These are phyloP conservation scores for Zoysia matrella DNA, from an alignment of 202 grass and related monocot genomes.

Conservation along the genomic window DNA sequence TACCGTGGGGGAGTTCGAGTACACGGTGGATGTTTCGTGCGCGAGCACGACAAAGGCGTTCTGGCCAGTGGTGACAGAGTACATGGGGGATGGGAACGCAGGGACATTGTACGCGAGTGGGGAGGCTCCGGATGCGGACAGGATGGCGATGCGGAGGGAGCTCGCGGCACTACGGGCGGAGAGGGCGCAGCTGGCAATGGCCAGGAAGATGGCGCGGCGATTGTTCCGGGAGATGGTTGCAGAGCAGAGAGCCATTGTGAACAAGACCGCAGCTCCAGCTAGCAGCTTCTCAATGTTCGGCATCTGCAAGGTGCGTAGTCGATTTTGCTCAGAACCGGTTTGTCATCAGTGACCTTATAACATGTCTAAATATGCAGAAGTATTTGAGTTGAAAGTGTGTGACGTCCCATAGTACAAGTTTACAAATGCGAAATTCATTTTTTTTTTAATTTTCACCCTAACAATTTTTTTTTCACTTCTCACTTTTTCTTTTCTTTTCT, in stretches of 20 bases:
- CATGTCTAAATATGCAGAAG: background rate
- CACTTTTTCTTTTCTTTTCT: too few species aligned
- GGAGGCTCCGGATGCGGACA: constrained; percentile 65
- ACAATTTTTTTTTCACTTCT: too few species aligned
- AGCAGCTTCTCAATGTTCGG: constrained; percentile 47
- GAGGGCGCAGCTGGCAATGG: constrained; percentile 57
- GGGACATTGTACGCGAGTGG: constrained; percentile 51
- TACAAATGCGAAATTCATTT: too few species aligned
- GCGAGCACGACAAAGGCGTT: constrained; percentile 43
- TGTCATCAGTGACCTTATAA: background rate
- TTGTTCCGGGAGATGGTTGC: constrained; percentile 57
- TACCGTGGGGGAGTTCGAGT: constrained; percentile 49
- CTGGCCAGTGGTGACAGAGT: constrained; percentile 47
- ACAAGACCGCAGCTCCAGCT: constrained; percentile 8
- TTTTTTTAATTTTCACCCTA: too few species aligned
- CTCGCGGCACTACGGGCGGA: constrained; percentile 50
- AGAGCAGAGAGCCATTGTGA: constrained; percentile 38
- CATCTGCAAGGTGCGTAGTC: constrained; percentile 55
- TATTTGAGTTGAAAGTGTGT: background rate
- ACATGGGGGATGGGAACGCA: constrained; percentile 15
- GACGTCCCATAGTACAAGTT: too few species aligned
- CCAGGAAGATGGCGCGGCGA: constrained; percentile 57
- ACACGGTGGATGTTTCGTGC: constrained; percentile 62
- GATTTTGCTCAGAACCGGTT: background rate
- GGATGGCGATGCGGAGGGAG: constrained; percentile 48